A percentile compares a stretch with the other conserved stretches of the same genome.
Evolutionary conservation across 352 stramenopile species (phyloP).

Genomic region (Phytophthora citrophthora): DNA sequence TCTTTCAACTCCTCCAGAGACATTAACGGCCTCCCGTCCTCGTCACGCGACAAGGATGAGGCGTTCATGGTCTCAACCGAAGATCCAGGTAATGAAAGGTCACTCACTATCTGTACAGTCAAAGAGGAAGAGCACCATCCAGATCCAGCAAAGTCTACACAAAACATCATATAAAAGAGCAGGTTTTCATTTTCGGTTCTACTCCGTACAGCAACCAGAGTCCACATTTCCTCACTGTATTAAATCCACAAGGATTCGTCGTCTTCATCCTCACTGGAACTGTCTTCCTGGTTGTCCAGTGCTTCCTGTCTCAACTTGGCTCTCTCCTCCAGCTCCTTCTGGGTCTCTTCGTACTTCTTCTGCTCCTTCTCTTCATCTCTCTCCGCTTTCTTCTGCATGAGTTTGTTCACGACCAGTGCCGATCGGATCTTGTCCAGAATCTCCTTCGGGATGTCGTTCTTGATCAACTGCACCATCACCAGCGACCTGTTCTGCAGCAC

Average conservation of each 20-base stretch:
- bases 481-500: slow-evolving; percentile 55
- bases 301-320: slow-evolving; percentile 17
- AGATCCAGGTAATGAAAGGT: slow-evolving; percentile 33
- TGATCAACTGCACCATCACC: slow-evolving; percentile 48
- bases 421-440: slow-evolving; percentile 47
- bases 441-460: slow-evolving; percentile 49
- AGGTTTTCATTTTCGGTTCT: slow-evolving; percentile 24
- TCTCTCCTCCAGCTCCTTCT: slow-evolving; percentile 21
- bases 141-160: neutral
- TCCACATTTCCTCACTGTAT: neutral
- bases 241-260: slow-evolving; percentile 57
- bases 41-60: slow-evolving; percentile 10
- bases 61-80: slow-evolving; percentile 11
- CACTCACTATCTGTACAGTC: slow-evolving; percentile 1
- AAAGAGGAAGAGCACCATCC: slow-evolving; percentile 1
- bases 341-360: slow-evolving; percentile 27
- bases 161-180: slow-evolving; percentile 7
- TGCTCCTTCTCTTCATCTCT: slow-evolving; percentile 48
- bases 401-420: slow-evolving; percentile 55
- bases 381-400: slow-evolving; percentile 48
- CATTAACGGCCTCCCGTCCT: slow-evolving; percentile 40
- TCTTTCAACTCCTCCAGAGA: slow-evolving; percentile 72
- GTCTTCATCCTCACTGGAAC: slow-evolving; percentile 35
- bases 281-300: slow-evolving; percentile 31
- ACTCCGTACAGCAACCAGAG: slow-evolving; percentile 4